These are phyloP conservation scores for Collariella sp. DNA, from an alignment of 495 filamentous ascomycete genomes.

Conservation along the genomic window DNA sequence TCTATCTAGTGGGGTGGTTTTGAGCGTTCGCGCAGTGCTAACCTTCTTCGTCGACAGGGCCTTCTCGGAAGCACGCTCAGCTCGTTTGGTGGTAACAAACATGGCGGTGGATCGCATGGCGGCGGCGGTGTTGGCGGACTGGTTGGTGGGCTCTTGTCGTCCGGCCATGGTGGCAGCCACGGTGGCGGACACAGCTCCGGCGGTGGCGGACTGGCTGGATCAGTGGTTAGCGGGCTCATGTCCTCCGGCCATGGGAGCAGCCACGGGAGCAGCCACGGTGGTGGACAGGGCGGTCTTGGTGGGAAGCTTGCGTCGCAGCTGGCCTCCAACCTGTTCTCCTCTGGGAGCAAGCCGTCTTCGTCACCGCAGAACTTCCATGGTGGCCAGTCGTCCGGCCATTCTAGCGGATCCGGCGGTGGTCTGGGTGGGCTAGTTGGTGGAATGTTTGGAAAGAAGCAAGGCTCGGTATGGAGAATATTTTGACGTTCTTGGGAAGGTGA, in stretches of 20 bases:
- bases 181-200: slow-evolving; percentile 14
- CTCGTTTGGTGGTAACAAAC: slow-evolving; percentile 11
- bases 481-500: too few relatives aligned
- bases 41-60: slow-evolving; percentile 6
- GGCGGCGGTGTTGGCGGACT: slow-evolving; percentile 24
- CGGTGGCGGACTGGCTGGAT: slow-evolving; percentile 30
- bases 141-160: slow-evolving; percentile 16
- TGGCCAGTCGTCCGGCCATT: slow-evolving; percentile 21
- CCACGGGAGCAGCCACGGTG: slow-evolving; percentile 28
- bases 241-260: slow-evolving; percentile 27
- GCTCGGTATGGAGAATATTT: slow-evolving; percentile 29
- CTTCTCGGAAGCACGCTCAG: slow-evolving; percentile 24
- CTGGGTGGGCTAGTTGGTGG: slow-evolving; percentile 39
- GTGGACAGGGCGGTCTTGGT: slow-evolving; percentile 28
- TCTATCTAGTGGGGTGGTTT: too few relatives aligned
- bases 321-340: slow-evolving; percentile 38
- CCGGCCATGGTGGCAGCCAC: neutral
- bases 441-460: slow-evolving; percentile 34
- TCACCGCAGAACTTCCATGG: slow-evolving; percentile 31
- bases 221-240: slow-evolving; percentile 14
- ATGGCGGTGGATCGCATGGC: slow-evolving; percentile 15
- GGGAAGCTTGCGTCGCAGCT: slow-evolving; percentile 40
- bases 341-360: slow-evolving; percentile 30
- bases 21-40: too few relatives aligned
- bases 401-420: slow-evolving; percentile 24